Evolutionary conservation across 2,329 filamentous ascomycete genomes (phyloP), one percentile per base, ranked within the genome.

Genomic region (Coniochaeta prunicola): DNA sequence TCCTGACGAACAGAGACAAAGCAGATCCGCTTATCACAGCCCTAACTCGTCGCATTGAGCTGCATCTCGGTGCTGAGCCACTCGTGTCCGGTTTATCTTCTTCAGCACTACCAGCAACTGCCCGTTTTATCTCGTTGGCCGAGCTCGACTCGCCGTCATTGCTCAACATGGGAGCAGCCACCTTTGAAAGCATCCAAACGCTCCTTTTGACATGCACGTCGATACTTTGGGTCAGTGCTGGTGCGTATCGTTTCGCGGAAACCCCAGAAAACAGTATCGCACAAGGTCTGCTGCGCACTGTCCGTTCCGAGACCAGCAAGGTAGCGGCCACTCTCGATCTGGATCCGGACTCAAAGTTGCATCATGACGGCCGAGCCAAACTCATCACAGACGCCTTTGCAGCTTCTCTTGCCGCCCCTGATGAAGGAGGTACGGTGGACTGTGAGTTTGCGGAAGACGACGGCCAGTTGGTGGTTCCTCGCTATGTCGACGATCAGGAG

Each of bases 381-480:
- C 59, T 69, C n/a, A 63, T 68, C 28, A 5, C 57, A 1, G 57
- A 65, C 8, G 66, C 67, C 0, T 64, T 68, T 28, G 19, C 62
- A 64, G 33, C 53, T 26, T 38, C 36, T 38, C 36, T 38, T n/a
- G 36, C 9, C 17, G 2, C 15, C 19, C 36, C 36, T 38, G 17
- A 17, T 10, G 15, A n/a, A 10, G 62, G 63, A 10, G 64, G 64
- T 1, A 42, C 64, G 13, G 26, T 57, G 3, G 67, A 68, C 30
- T 64, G 68, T 59, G 68, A 70, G 57, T 70, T 66, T 36, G 61
- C 65, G 15, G 68, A 70, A 60, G 63, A 64, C 15, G 50, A 58
- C 9, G 68, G 67, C 10, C 30, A 58, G 13, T 62, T 70, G 0
- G 53, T 62, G 8, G 64, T 69, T 2, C 67, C 68, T 13, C 63